Evolutionary conservation across 2,329 filamentous ascomycete species (phyloP).

Genomic region (Venturia oleaginea): DNA sequence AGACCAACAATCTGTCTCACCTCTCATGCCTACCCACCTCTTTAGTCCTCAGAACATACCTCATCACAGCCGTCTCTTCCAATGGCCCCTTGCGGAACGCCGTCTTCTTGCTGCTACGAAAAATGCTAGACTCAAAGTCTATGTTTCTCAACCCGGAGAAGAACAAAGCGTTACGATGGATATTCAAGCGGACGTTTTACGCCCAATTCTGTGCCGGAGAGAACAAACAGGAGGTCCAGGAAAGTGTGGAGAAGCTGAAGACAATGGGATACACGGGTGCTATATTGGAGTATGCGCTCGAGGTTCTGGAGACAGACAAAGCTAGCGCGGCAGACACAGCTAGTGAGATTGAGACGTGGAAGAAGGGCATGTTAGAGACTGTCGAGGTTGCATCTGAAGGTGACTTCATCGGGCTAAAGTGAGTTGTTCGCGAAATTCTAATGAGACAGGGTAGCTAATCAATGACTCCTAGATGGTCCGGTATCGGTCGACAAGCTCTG

Average conservation of each 20-base stretch:
- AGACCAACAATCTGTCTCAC: conserved; percentile 20
- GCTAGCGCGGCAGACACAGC: conserved; percentile 43
- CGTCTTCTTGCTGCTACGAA: conserved; percentile 58
- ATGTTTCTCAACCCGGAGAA: conserved; percentile 62
- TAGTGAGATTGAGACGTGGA: conserved; percentile 62
- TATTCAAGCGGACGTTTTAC: conserved; percentile 79
- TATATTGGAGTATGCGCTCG: conserved; percentile 74
- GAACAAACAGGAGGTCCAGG: conserved; percentile 56
- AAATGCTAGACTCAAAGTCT: conserved; percentile 60
- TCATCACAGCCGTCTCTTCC: conserved; percentile 61
- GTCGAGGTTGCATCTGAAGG: conserved; percentile 46
- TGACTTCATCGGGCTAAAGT: conserved; percentile 49
- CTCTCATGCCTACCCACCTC: conserved; percentile 58
- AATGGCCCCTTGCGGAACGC: conserved; percentile 60
- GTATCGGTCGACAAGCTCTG: conserved; percentile 66
- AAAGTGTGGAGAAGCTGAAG: conserved; percentile 58
- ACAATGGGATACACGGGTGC: conserved; percentile 72
- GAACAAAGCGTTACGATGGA: conserved; percentile 59
- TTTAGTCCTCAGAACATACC: conserved; percentile 59
- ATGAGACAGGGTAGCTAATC: neutral
- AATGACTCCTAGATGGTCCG: conserved; percentile 54
- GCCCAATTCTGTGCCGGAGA: conserved; percentile 86
- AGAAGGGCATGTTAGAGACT: conserved; percentile 63
- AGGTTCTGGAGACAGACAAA: conserved; percentile 59
- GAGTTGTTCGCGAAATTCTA: conserved; percentile 16